Percentiles rank a stretch among this genome's conserved stretches.
Conservation (phyloP, 108 stramenopile genomes). For the Cyclotella baltica region DNA sequence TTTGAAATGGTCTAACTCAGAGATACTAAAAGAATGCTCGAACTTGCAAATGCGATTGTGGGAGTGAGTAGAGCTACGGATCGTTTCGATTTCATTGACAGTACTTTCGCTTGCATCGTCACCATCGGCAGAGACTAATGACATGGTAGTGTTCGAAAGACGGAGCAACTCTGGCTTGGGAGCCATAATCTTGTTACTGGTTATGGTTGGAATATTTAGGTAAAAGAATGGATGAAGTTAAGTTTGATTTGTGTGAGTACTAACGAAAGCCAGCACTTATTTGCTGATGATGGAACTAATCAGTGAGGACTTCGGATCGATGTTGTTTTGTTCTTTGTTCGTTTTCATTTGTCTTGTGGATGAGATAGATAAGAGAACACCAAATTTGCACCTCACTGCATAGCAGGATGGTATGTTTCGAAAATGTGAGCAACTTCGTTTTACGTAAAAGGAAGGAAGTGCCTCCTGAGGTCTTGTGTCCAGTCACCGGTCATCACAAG, state of each 20-base stretch:
- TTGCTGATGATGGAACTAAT: too few species aligned
- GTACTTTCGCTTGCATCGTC: not conserved
- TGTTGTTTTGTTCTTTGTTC: too few species aligned
- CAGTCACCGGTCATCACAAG: too few species aligned
- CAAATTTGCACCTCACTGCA: too few species aligned
- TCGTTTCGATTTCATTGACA: not conserved
- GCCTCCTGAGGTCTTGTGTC: too few species aligned
- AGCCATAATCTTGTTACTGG: not conserved
- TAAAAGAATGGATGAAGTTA: not conserved
- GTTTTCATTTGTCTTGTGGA: too few species aligned
- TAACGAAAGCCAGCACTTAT: too few species aligned
- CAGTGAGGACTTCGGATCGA: too few species aligned
- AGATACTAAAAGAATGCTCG: constrained; percentile 33
- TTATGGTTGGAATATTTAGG: not conserved
- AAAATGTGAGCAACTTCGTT: too few species aligned
- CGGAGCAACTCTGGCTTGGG: not conserved
- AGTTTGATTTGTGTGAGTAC: not conserved
- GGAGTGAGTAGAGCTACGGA: not conserved
- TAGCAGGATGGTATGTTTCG: too few species aligned
- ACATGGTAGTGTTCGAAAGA: not conserved
- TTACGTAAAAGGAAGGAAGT: too few species aligned
- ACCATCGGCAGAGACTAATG: not conserved
- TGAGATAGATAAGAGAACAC: too few species aligned
- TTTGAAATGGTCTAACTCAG: constrained; percentile 15
- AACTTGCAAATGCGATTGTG: constrained; percentile 2